phyloP scores from a whole-genome alignment of 2,329 filamentous ascomycete species.

The Kalmusia sp. region DNA sequence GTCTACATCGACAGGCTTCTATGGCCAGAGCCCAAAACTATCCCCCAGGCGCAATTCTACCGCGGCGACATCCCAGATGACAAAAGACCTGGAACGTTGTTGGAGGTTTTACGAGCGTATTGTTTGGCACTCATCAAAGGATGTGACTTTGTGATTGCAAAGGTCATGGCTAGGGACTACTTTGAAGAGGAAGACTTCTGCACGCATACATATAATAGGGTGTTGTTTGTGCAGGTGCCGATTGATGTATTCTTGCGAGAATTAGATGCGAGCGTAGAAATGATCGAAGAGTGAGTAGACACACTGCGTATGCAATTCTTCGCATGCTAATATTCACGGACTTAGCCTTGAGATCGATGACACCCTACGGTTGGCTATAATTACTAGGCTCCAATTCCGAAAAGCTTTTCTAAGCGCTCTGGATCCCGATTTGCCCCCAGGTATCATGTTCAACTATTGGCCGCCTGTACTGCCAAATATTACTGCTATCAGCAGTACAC shows the following conservation, averaged over 20 bases:
- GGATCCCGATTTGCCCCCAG: slow-evolving; percentile 46
- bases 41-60: slow-evolving; percentile 72
- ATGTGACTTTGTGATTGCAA: slow-evolving; percentile 78
- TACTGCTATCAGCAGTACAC: slow-evolving; percentile 64
- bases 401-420: slow-evolving; percentile 65
- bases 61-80: slow-evolving; percentile 28
- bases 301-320: neutral
- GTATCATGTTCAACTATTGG: slow-evolving; percentile 42
- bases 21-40: slow-evolving; percentile 68
- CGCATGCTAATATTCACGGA: slow-evolving; percentile 25
- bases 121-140: slow-evolving; percentile 85
- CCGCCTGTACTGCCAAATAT: slow-evolving; percentile 52
- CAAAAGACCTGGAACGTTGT: slow-evolving; percentile 31
- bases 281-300: slow-evolving; percentile 38
- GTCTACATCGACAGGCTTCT: slow-evolving; percentile 86
- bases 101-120: slow-evolving; percentile 77
- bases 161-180: slow-evolving; percentile 82
- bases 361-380: slow-evolving; percentile 62
- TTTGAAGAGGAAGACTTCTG: slow-evolving; percentile 99
- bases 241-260: slow-evolving; percentile 43
- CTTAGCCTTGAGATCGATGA: slow-evolving; percentile 39
- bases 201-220: slow-evolving; percentile 85
- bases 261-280: slow-evolving; percentile 39
- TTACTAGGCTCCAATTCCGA: slow-evolving; percentile 71
- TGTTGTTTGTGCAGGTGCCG: slow-evolving; percentile 65